These are phyloP conservation scores for Schoenoplectus tabernaemontani DNA, from an alignment of 202 grass and related monocot genomes.

Conservation along the genomic window DNA sequence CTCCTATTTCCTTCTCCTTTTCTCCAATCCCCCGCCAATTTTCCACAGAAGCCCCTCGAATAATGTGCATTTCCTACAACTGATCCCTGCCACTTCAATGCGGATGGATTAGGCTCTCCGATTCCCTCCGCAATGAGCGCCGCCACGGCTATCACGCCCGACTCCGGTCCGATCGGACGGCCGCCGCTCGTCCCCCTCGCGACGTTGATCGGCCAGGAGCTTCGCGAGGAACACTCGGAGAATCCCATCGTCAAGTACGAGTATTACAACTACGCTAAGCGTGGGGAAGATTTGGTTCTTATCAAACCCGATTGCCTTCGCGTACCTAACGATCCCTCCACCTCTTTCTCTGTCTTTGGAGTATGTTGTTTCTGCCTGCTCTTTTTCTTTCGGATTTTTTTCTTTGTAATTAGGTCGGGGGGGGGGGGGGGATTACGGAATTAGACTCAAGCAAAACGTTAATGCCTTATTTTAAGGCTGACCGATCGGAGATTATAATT, in stretches of 20 bases:
- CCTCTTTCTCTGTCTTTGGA: slow-evolving; percentile 81
- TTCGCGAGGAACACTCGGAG: slow-evolving; percentile 65
- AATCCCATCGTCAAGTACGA: slow-evolving; percentile 60
- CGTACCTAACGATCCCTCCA: slow-evolving; percentile 48
- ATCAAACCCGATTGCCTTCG: slow-evolving; percentile 74
- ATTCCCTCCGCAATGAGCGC: slow-evolving; percentile 8
- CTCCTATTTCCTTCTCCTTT: too few species aligned
- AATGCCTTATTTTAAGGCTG: slow-evolving; percentile 12
- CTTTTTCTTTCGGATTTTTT: not conserved
- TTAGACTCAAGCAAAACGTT: not conserved
- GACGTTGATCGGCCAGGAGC: slow-evolving; percentile 82
- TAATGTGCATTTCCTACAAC: slow-evolving; percentile 20
- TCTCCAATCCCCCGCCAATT: slow-evolving; percentile 8
- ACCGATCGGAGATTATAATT: slow-evolving; percentile 7
- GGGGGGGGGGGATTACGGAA: not conserved
- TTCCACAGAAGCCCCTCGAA: not conserved
- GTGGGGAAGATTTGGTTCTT: slow-evolving; percentile 93
- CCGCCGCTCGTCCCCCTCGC: slow-evolving; percentile 52
- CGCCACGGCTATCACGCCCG: slow-evolving; percentile 16
- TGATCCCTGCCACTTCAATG: not conserved
- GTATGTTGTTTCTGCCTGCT: slow-evolving; percentile 22
- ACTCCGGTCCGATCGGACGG: slow-evolving; percentile 30
- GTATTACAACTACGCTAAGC: slow-evolving; percentile 78
- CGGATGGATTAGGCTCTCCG: slow-evolving; percentile 28
- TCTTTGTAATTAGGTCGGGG: not conserved